Evolutionary conservation across 2,329 filamentous ascomycete species (phyloP).

Genomic region (Apiospora arundinis): DNA sequence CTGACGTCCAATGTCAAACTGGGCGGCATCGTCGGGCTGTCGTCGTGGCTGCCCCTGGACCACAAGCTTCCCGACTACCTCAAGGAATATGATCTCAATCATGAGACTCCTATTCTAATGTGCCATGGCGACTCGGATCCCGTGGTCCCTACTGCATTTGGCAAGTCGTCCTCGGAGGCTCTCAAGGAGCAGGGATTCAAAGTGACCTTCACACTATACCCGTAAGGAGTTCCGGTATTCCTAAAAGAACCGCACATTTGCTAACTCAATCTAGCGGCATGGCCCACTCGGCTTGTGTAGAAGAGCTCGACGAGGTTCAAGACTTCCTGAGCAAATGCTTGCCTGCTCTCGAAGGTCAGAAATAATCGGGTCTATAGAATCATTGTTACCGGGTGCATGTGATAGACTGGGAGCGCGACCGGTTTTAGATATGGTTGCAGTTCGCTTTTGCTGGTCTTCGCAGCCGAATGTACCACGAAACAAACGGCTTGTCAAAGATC

Average conservation of each 20-base stretch:
- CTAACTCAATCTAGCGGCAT: constrained; percentile 60
- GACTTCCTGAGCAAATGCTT: constrained; percentile 55
- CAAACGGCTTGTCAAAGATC: neutral
- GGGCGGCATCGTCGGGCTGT: constrained; percentile 87
- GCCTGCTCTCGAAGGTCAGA: constrained; percentile 46
- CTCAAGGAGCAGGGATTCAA: constrained; percentile 74
- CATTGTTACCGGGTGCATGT: neutral
- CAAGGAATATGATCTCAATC: constrained; percentile 65
- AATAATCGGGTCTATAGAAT: constrained; percentile 46
- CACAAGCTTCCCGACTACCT: constrained; percentile 66
- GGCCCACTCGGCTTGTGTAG: constrained; percentile 75
- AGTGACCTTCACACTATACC: constrained; percentile 78
- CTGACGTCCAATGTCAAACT: constrained; percentile 76
- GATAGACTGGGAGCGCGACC: too few relatives aligned
- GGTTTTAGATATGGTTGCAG: neutral
- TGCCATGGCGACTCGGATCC: constrained; percentile 83
- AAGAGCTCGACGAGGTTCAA: constrained; percentile 86
- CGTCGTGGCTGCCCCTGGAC: constrained; percentile 77
- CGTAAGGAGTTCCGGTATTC: constrained; percentile 53
- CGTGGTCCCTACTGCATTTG: constrained; percentile 74
- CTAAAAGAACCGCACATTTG: constrained; percentile 1
- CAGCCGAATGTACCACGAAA: neutral
- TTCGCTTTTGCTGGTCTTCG: neutral
- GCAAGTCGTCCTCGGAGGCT: constrained; percentile 68
- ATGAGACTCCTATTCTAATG: constrained; percentile 85